phyloP scores from a whole-genome alignment of 2,329 filamentous ascomycete species.

The Cercospora nicotianae region DNA sequence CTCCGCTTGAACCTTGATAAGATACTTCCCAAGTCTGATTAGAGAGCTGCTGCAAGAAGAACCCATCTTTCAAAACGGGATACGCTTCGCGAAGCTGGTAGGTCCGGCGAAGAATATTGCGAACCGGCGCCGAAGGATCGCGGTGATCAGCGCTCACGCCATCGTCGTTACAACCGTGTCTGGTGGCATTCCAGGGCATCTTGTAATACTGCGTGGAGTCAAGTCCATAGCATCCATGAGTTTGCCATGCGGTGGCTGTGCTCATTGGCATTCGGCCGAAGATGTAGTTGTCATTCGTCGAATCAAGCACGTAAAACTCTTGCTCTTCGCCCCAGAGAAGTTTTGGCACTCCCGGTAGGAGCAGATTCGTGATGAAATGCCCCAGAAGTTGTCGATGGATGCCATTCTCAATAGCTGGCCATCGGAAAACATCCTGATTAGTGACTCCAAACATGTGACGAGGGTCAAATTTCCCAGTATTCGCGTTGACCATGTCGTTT shows the following conservation, averaged over 20 bases:
- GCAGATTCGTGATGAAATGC: conserved; percentile 58
- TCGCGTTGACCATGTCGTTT: conserved; percentile 60
- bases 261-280: conserved; percentile 65
- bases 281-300: conserved; percentile 62
- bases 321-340: conserved; percentile 65
- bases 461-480: conserved; percentile 61
- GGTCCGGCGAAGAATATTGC: conserved; percentile 61
- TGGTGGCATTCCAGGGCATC: conserved; percentile 55
- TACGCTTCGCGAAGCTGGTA: conserved; percentile 58
- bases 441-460: conserved; percentile 63
- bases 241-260: conserved; percentile 60
- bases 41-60: conserved; percentile 54
- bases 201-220: conserved; percentile 56
- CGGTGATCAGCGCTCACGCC: conserved; percentile 59
- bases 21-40: conserved; percentile 53
- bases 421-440: conserved; percentile 65
- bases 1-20: conserved; percentile 53
- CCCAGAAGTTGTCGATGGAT: conserved; percentile 57
- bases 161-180: conserved; percentile 57
- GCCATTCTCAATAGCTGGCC: conserved; percentile 59
- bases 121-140: conserved; percentile 60
- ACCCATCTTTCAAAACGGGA: conserved; percentile 59
- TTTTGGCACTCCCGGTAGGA: conserved; percentile 60
- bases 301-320: conserved; percentile 61
- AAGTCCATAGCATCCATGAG: conserved; percentile 61